Percentiles rank a stretch among this genome's conserved stretches.
Evolutionary conservation across 805 yeast species (phyloP).

Genomic region (Ogataea naganishii): DNA sequence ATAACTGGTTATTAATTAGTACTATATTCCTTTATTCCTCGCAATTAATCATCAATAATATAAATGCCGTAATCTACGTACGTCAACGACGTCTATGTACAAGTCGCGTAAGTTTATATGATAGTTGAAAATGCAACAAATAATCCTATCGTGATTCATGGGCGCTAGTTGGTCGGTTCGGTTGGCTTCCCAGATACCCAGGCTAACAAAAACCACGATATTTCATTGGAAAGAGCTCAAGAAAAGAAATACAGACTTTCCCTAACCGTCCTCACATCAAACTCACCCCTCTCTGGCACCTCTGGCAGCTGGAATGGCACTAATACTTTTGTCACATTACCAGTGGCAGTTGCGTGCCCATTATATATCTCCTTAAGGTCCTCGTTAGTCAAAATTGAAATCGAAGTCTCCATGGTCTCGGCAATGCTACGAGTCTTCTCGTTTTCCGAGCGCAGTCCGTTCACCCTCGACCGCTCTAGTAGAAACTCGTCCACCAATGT

Average conservation of each 20-base stretch:
- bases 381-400: conserved; percentile 38
- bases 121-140: no score
- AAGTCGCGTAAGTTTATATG: no score
- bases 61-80: no score
- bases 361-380: conserved; percentile 9
- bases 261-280: conserved; percentile 66
- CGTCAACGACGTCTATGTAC: no score
- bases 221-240: conserved; percentile 7
- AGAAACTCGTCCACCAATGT: conserved; percentile 67
- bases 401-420: conserved; percentile 55
- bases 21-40: no score
- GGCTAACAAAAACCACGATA: not conserved
- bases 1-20: no score
- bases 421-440: conserved; percentile 42
- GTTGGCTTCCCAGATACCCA: no score
- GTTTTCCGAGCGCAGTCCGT: conserved; percentile 42
- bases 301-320: conserved; percentile 65
- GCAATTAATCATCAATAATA: no score
- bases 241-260: conserved; percentile 75
- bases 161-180: not conserved
- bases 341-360: conserved; percentile 4
- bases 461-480: conserved; percentile 58
- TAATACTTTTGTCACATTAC: conserved; percentile 32
- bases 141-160: no score
- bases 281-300: conserved; percentile 73